A percentile compares a stretch with the other conserved stretches of the same genome.
Evolutionary conservation across 2,329 filamentous ascomycete genomes (phyloP).

Genomic region (Pestalotiopsis fici): DNA sequence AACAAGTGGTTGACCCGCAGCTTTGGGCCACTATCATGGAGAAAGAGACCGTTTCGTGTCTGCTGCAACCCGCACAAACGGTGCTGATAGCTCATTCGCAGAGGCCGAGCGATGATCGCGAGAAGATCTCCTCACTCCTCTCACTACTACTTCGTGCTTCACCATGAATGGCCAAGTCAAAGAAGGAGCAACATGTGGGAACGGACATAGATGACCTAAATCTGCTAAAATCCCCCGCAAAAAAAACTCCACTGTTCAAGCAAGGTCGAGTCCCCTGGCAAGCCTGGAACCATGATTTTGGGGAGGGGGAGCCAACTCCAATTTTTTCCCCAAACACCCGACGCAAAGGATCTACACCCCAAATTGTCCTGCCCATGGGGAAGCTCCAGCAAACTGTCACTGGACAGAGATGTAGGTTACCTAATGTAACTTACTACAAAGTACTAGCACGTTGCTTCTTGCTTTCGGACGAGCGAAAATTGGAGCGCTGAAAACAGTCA

Average conservation of each 20-base stretch:
- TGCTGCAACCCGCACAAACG: neutral
- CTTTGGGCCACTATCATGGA: neutral
- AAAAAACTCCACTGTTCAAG: neutral
- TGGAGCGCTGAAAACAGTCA: neutral
- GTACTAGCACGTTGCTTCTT: neutral
- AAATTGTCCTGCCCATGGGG: constrained; percentile 6
- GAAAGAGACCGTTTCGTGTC: too few species aligned
- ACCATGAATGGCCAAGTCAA: neutral
- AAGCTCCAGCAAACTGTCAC: neutral
- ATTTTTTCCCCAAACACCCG: constrained; percentile 4
- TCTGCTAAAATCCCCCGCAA: neutral
- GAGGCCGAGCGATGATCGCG: neutral
- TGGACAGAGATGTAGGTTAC: too few species aligned
- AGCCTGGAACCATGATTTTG: neutral
- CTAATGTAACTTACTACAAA: neutral
- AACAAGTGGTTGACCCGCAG: neutral
- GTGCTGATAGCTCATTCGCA: neutral
- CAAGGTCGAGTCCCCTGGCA: neutral
- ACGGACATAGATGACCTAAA: neutral
- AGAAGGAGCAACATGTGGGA: neutral
- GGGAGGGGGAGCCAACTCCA: constrained; percentile 2
- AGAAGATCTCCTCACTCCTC: neutral
- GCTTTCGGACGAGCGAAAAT: neutral
- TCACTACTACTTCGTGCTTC: neutral
- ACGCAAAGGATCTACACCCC: neutral